Conservation (phyloP, 2,329 filamentous ascomycete genomes). For the Fusarium succisae region DNA sequence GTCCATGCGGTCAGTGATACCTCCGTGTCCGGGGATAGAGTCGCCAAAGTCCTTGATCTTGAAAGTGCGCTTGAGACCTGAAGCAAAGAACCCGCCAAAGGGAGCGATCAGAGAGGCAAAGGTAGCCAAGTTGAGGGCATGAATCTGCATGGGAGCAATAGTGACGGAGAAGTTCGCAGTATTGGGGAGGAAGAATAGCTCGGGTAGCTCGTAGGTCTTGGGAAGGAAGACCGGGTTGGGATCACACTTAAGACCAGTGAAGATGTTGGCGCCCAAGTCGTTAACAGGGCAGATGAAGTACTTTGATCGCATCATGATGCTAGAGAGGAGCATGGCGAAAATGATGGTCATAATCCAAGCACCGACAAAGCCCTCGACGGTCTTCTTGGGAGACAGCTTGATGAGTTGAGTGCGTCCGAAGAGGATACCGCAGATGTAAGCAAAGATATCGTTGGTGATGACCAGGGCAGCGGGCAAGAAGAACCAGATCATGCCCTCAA, state of each 20-base stretch:
- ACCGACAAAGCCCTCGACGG: slow-evolving; percentile 94
- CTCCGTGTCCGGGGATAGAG: slow-evolving; percentile 95
- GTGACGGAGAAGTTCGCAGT: slow-evolving; percentile 70
- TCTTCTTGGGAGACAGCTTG: slow-evolving; percentile 98
- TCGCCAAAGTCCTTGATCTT: slow-evolving; percentile 99
- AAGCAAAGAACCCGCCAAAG: slow-evolving; percentile 98
- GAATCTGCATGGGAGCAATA: slow-evolving; percentile 89
- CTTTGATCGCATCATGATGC: slow-evolving; percentile 86
- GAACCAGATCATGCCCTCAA: slow-evolving; percentile 99
- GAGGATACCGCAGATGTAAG: slow-evolving; percentile 96
- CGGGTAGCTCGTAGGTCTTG: slow-evolving; percentile 76
- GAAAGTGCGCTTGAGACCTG: slow-evolving; percentile 96
- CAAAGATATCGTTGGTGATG: slow-evolving; percentile 98
- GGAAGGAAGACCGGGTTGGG: slow-evolving; percentile 92
- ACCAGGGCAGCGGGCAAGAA: slow-evolving; percentile 94
- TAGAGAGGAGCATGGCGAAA: slow-evolving; percentile 83
- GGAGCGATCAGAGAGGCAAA: slow-evolving; percentile 97
- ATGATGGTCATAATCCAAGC: slow-evolving; percentile 96
- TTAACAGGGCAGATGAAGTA: slow-evolving; percentile 99
- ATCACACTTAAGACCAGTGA: slow-evolving; percentile 88
- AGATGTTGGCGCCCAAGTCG: slow-evolving; percentile 92
- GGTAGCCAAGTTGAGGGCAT: slow-evolving; percentile 87
- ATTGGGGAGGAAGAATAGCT: slow-evolving; percentile 76
- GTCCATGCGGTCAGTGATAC: slow-evolving; percentile 99
- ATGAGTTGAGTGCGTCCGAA: slow-evolving; percentile 97